phyloP scores from a whole-genome alignment of 2,329 filamentous ascomycete species.

The Fusarium piperis region DNA sequence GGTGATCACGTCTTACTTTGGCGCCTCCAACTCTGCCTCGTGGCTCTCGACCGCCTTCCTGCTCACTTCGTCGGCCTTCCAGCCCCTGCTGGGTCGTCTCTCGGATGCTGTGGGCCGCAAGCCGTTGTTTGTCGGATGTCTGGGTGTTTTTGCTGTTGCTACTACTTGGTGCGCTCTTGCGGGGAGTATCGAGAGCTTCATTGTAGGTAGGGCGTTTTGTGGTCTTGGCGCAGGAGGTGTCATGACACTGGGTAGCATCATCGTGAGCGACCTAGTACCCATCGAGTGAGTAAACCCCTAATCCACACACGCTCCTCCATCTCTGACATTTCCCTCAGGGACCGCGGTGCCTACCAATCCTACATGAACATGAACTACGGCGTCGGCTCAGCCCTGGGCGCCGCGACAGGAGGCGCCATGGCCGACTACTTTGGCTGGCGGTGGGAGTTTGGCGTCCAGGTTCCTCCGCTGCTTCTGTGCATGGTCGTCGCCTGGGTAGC shows the following conservation, averaged over 20 bases:
- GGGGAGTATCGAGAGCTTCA: slow-evolving; percentile 73
- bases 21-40: slow-evolving; percentile 79
- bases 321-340: slow-evolving; percentile 1
- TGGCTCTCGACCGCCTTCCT: slow-evolving; percentile 86
- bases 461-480: slow-evolving; percentile 60
- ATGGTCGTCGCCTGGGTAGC: slow-evolving; percentile 56
- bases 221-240: slow-evolving; percentile 79
- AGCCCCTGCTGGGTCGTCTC: slow-evolving; percentile 77
- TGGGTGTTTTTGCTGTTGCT: slow-evolving; percentile 70
- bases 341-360: slow-evolving; percentile 76
- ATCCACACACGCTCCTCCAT: background rate
- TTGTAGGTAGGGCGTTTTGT: slow-evolving; percentile 74
- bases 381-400: slow-evolving; percentile 66
- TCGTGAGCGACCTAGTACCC: slow-evolving; percentile 78
- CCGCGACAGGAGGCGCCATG: slow-evolving; percentile 75
- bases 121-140: slow-evolving; percentile 69
- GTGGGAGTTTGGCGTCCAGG: slow-evolving; percentile 74
- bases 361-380: slow-evolving; percentile 75
- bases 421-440: slow-evolving; percentile 78
- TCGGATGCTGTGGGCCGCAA: slow-evolving; percentile 80
- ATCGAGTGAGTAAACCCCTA: slow-evolving; percentile 64
- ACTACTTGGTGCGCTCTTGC: slow-evolving; percentile 78
- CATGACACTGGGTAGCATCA: slow-evolving; percentile 74
- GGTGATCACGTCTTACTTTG: slow-evolving; percentile 83
- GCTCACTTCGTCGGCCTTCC: slow-evolving; percentile 78